Base-by-base conservation (phyloP, 2,329 filamentous ascomycete genomes). In the Pseudopithomyces chartarum region DNA sequence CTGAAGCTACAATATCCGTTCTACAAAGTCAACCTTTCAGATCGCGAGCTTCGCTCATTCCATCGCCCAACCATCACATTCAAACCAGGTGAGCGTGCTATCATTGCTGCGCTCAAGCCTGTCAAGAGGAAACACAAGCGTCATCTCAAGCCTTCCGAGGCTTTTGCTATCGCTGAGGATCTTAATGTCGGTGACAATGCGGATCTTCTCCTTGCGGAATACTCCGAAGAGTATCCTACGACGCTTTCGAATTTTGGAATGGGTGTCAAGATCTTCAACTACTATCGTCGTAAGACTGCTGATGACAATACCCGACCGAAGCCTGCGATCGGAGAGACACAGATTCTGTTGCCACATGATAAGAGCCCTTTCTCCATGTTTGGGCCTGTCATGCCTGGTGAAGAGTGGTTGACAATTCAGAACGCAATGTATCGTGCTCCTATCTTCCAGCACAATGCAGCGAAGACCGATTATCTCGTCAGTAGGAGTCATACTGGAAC, bases 241-340 rank as follows among this genome's bases (percentile, higher is more conserved):
- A 92, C 96, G 57, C 81, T 99, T 59, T 97, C 94, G 42, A 97
- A 96, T 71, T 97, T 97, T 69, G 95, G 94, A 63, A 99, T 99
- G 95, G 93, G 93, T 51, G 96, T 90, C 74, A 90, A 92, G 52
- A 85, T 99, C 56, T 92, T 98, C 80, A 98, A 99, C 76, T 99
- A 98, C 76, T 97, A 97, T 73, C 90, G 92, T 38, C 87, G 93
- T 57, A 92, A 92, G 68, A 90, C 92, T 48, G 71, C 70, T 71
- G 91, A 96, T 44, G 91, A 95, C 58, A 85, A 87, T 47, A 84
- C 86, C 51, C 84, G 91, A 1, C 90, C 91, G 1, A 96, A 92
- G 79, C 76, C 84, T 57, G 92, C 96, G 3, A 85, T 99, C 59
- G 95, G 95, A 56, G 95, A 99, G 77, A 90, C 91, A 2, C 89